These are phyloP conservation scores for Pleurotus cornucopiae DNA, from an alignment of 768 basidiomycete species.

Conservation along the genomic window DNA sequence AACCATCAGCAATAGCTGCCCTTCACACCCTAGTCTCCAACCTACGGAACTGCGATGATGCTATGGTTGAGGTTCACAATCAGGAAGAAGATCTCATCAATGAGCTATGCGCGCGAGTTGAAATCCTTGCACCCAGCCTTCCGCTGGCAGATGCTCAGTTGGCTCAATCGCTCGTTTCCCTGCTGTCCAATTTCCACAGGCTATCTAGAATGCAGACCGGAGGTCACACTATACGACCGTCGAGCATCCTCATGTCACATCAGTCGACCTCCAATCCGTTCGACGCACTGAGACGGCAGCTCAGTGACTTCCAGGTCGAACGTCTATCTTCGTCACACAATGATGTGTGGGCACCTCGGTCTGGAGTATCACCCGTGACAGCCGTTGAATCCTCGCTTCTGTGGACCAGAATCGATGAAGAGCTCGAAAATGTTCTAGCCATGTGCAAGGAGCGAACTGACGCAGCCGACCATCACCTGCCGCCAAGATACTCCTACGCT, in stretches of 20 bases:
- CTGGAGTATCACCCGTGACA: conserved; percentile 38
- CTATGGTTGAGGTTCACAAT: conserved; percentile 43
- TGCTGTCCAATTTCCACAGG: conserved; percentile 65
- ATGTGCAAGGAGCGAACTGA: conserved; percentile 63
- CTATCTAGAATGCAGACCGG: conserved; percentile 43
- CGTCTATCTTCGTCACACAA: conserved; percentile 38
- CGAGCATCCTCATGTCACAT: conserved; percentile 7
- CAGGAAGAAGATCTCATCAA: conserved; percentile 50
- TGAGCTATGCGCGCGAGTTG: conserved; percentile 57
- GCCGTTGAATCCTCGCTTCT: conserved; percentile 60
- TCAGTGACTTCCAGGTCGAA: conserved; percentile 64
- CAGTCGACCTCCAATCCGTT: conserved; percentile 37
- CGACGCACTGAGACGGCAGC: conserved; percentile 59
- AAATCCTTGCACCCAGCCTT: conserved; percentile 39
- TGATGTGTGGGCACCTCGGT: conserved; percentile 23
- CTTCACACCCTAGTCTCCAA: conserved; percentile 61
- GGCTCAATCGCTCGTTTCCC: conserved; percentile 62
- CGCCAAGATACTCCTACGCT: conserved; percentile 37
- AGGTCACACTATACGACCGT: conserved; percentile 12
- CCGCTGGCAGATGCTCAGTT: conserved; percentile 53
- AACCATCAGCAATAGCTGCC: conserved; percentile 40
- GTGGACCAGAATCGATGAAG: conserved; percentile 71
- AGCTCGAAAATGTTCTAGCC: conserved; percentile 63
- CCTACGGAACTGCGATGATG: conserved; percentile 48
- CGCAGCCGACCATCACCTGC: conserved; percentile 28